A percentile compares a stretch with the other conserved stretches of the same genome.
Conservation (phyloP, 306 rosid species). For the Castanea mollissima region DNA sequence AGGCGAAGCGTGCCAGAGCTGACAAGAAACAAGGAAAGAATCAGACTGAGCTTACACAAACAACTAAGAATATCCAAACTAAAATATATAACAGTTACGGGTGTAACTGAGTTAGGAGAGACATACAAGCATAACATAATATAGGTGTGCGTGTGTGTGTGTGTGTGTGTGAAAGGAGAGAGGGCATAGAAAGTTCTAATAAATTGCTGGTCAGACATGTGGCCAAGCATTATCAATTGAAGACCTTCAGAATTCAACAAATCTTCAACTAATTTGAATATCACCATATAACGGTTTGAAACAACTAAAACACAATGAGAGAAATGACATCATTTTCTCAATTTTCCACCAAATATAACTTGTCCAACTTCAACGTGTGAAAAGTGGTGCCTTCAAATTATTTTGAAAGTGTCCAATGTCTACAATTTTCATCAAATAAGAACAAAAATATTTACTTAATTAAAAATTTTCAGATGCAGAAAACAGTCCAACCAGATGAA, state of each 20-base stretch:
- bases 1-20: slow-evolving; percentile 94
- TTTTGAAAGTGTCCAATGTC: background rate
- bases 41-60: background rate
- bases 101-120: background rate
- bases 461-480: background rate
- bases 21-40: slow-evolving; percentile 18
- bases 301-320: background rate
- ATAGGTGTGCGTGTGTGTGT: background rate
- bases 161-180: background rate
- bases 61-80: background rate
- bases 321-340: background rate
- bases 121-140: background rate
- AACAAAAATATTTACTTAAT: slow-evolving; percentile 1
- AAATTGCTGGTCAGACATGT: background rate
- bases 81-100: background rate
- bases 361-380: background rate
- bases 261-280: background rate
- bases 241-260: background rate
- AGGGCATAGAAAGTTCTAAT: background rate
- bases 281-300: background rate
- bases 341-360: background rate
- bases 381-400: background rate
- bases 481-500: slow-evolving; percentile 9
- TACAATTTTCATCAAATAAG: background rate
- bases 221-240: background rate